Percentiles rank a stretch among this genome's conserved stretches.
Conservation (phyloP, 768 basidiomycete species). For the Tulasnella sp. region DNA sequence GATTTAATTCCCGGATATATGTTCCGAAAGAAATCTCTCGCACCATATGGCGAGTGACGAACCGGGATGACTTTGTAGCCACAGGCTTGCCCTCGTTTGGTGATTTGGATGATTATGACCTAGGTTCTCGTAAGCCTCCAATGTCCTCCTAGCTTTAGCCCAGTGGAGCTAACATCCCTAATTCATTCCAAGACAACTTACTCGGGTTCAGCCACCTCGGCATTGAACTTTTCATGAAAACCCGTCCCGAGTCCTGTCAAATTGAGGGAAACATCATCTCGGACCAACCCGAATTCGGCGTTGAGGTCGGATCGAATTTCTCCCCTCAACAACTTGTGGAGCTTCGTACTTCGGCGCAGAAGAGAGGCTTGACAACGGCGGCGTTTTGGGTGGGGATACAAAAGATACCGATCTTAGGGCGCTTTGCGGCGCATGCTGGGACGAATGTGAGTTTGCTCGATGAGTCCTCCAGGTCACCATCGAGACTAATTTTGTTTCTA, state of each 20-base stretch:
- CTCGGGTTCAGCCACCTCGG: constrained; percentile 11
- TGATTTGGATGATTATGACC: neutral
- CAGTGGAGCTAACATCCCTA: neutral
- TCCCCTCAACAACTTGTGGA: neutral
- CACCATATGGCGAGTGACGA: constrained; percentile 17
- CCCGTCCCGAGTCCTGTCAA: neutral
- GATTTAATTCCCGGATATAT: neutral
- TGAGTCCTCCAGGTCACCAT: neutral
- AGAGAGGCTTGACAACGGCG: neutral
- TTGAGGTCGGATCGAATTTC: constrained; percentile 2
- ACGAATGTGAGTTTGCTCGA: neutral
- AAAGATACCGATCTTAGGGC: constrained; percentile 15
- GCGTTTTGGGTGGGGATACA: neutral
- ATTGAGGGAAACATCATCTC: neutral
- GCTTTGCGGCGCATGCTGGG: constrained; percentile 12
- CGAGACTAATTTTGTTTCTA: neutral
- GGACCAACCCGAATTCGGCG: neutral
- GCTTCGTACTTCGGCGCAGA: neutral
- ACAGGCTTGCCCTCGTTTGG: constrained; percentile 20
- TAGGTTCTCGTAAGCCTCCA: neutral
- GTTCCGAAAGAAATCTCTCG: constrained; percentile 5
- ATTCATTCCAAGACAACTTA: neutral
- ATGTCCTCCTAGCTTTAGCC: neutral
- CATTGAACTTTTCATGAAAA: neutral
- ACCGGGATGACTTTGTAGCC: constrained; percentile 19